Percentiles rank a stretch among this genome's conserved stretches.
Evolutionary conservation across 305 asterid species (phyloP).

Genomic region (Solanum hybrid): DNA sequence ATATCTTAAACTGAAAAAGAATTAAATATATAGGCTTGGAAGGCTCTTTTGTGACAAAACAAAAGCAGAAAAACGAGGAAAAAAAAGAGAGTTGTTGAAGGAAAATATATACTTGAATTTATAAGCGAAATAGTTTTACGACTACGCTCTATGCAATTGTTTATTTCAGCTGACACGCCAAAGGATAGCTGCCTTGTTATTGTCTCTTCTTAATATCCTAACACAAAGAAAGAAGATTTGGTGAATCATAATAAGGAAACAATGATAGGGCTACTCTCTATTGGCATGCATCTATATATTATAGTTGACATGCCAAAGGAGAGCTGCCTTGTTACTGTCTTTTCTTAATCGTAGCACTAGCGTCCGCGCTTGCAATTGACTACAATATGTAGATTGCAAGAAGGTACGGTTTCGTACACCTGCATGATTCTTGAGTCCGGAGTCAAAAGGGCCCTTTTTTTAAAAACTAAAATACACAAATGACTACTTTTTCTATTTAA

Average conservation of each 20-base stretch:
- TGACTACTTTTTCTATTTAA: too few species aligned
- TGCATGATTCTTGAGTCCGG: too few species aligned
- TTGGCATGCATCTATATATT: conserved; percentile 29
- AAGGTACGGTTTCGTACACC: too few species aligned
- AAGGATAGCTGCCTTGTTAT: conserved; percentile 56
- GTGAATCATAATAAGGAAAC: too few species aligned
- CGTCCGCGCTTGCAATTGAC: too few species aligned
- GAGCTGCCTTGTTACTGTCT: conserved; percentile 49
- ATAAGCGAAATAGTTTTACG: conserved; percentile 36
- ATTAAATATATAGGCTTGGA: not conserved
- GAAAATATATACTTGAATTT: not conserved
- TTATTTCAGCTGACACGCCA: conserved; percentile 24
- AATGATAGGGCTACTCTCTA: conserved; percentile 35
- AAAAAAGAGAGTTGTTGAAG: not conserved
- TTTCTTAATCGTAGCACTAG: not conserved
- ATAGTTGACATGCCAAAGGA: conserved; percentile 42
- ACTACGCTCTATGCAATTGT: conserved; percentile 29
- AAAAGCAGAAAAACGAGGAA: not conserved
- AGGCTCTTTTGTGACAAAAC: not conserved
- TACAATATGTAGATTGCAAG: too few species aligned
- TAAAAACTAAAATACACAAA: too few species aligned
- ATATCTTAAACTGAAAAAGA: not conserved
- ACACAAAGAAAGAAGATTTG: too few species aligned
- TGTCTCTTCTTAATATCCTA: too few species aligned
- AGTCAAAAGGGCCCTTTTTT: too few species aligned